Conservation (phyloP, 257 asterid genomes). For the Solanum paucissectum region DNA sequence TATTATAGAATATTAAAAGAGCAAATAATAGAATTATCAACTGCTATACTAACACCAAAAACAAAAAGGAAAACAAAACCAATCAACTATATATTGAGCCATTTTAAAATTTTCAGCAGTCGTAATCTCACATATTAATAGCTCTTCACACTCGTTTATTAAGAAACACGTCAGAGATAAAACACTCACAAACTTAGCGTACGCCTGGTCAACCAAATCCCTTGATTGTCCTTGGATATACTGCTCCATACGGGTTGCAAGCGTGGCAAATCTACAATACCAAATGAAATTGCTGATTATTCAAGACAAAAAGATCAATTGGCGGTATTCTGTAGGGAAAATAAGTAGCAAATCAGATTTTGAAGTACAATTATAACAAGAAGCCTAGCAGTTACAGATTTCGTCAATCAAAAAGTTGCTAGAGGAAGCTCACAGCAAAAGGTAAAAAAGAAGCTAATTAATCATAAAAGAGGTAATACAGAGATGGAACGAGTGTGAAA, state of each 20-base stretch:
- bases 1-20: neutral
- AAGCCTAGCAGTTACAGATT: neutral
- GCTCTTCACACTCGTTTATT: neutral
- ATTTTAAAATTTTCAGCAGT: neutral
- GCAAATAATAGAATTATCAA: neutral
- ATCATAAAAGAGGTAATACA: neutral
- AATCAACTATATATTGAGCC: neutral
- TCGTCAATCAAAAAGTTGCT: neutral
- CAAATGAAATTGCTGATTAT: neutral
- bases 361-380: neutral
- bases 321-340: neutral
- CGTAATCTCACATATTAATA: neutral
- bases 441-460: neutral
- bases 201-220: conserved; percentile 86
- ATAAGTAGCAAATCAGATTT: neutral
- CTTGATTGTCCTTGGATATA: conserved; percentile 71
- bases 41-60: neutral
- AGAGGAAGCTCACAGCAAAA: neutral
- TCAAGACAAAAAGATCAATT: neutral
- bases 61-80: neutral
- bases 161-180: neutral
- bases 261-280: conserved; percentile 44
- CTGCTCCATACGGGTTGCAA: conserved; percentile 91
- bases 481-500: neutral
- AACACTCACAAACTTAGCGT: conserved; percentile 64